Percentiles rank a stretch among this genome's conserved stretches.
Conservation (phyloP, 2,329 filamentous ascomycete species). For the Septoria linicola region DNA sequence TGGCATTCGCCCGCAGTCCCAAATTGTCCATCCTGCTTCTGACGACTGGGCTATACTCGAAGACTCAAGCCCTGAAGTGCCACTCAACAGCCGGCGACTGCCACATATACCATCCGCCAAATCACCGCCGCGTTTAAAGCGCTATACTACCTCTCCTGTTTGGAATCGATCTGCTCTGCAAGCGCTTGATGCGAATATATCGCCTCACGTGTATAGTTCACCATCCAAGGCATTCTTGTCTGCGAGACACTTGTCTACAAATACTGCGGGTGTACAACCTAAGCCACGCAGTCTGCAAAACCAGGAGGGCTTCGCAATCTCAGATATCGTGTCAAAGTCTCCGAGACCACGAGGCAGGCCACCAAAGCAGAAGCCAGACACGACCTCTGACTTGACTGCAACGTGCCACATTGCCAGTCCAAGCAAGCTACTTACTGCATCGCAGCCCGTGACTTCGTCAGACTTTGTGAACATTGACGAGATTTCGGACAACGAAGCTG, state of each 20-base stretch:
- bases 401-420: too few species aligned
- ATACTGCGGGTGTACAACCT: slow-evolving; percentile 1
- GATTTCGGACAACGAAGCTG: slow-evolving; percentile 37
- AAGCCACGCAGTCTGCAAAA: slow-evolving; percentile 28
- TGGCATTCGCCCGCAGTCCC: too few species aligned
- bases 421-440: slow-evolving; percentile 16
- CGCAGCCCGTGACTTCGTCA: slow-evolving; percentile 21
- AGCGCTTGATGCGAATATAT: slow-evolving; percentile 30
- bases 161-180: slow-evolving; percentile 27
- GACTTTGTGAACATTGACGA: slow-evolving; percentile 35
- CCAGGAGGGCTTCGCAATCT: slow-evolving; percentile 15
- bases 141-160: slow-evolving; percentile 21
- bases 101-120: background rate
- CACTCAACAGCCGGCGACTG: background rate
- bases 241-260: slow-evolving; percentile 1
- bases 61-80: slow-evolving; percentile 5
- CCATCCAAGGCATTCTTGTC: slow-evolving; percentile 9
- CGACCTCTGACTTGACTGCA: background rate
- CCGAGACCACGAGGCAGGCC: slow-evolving; percentile 21
- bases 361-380: slow-evolving; percentile 16
- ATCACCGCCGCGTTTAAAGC: slow-evolving; percentile 1
- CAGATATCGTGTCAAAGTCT: background rate
- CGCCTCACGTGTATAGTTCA: slow-evolving; percentile 13
- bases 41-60: slow-evolving; percentile 1
- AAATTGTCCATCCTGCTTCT: background rate